Base-by-base conservation (phyloP, 1,139 yeast species). In the Kurtzmaniella quercitrusa region DNA sequence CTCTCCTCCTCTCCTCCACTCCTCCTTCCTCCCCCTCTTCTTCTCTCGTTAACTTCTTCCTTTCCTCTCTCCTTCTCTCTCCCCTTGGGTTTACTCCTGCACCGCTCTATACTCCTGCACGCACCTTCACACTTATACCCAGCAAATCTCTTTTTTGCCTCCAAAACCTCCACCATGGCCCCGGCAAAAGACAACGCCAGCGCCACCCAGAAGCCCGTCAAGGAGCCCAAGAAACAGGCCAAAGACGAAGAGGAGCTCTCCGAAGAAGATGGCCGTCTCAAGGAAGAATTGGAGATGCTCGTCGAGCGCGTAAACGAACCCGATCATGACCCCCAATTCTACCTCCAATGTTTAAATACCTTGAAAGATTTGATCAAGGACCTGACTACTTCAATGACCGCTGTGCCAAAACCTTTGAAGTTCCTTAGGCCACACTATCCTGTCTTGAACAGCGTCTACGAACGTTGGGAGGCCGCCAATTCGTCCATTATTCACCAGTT, bases 331-430 rank as follows among this genome's bases (percentile, higher is more conserved):
- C 58, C 64, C 6, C 66, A 73, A 3, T 70, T 80, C 24, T 85
- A 86, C 57, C 66, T 66, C 40, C 69, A 80, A 16, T 76, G 89
- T 24, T 73, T 94, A 54, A 75, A 75, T 39, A 73, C 82, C 43
- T 75, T 94, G 62, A 90, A 89, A 60, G 79, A 77, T 43, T 81
- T 80, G 56, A 91, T 93, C 56, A 82, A 89, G 54, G 95, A 95
- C 43, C 87, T 98, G 14, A 93, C 98, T 3, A 88, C 97, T 29
- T 90, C 98, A 8, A 93, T 93, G 97, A 94, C 98, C 2, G 99
- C 99, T 1, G 98, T 94, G 40, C 99, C 99, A 39, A 94, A 93
- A 63, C 98, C 99, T 12, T 78, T 93, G 67, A 94, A 94, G 70
- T 94, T 94, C 62, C 75, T 94, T 54, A 82, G 96, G 57, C 96